These are phyloP conservation scores for Abortiporus biennis DNA, from an alignment of 1,284 basidiomycete species.

Conservation along the genomic window DNA sequence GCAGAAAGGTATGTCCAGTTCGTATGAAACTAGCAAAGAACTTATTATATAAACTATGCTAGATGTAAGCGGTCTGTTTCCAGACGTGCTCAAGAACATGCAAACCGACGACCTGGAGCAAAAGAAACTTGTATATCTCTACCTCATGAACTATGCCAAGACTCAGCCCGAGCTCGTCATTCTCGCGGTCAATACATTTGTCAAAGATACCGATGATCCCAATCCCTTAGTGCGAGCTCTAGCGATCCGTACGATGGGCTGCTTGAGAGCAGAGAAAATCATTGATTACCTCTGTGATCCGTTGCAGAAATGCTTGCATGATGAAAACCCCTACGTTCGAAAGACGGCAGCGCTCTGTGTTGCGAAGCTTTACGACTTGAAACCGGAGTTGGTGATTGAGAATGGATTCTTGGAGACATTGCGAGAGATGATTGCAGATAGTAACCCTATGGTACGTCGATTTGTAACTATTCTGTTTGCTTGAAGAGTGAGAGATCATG, in stretches of 20 bases:
- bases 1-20: slow-evolving; percentile 67
- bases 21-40: not conserved
- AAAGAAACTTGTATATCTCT: slow-evolving; percentile 97
- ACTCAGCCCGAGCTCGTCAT: slow-evolving; percentile 98
- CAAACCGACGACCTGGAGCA: slow-evolving; percentile 92
- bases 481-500: slow-evolving; percentile 2
- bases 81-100: slow-evolving; percentile 99
- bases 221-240: slow-evolving; percentile 96
- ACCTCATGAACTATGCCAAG: slow-evolving; percentile 98
- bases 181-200: slow-evolving; percentile 97
- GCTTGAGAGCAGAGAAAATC: slow-evolving; percentile 96
- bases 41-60: slow-evolving; percentile 13
- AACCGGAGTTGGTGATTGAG: slow-evolving; percentile 91
- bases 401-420: slow-evolving; percentile 91
- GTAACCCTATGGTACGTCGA: slow-evolving; percentile 94
- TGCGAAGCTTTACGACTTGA: slow-evolving; percentile 95
- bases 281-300: slow-evolving; percentile 97
- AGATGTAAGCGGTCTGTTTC: slow-evolving; percentile 95
- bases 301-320: slow-evolving; percentile 83
- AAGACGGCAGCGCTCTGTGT: slow-evolving; percentile 97
- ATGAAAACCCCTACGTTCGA: slow-evolving; percentile 96
- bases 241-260: slow-evolving; percentile 97
- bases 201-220: slow-evolving; percentile 93
- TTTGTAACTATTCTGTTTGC: slow-evolving; percentile 10
- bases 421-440: slow-evolving; percentile 89